Percentiles rank a stretch among this genome's conserved stretches.
These are phyloP conservation scores for Arabidopsis hybrid DNA, from an alignment of 441 rosid species.

Conservation along the genomic window DNA sequence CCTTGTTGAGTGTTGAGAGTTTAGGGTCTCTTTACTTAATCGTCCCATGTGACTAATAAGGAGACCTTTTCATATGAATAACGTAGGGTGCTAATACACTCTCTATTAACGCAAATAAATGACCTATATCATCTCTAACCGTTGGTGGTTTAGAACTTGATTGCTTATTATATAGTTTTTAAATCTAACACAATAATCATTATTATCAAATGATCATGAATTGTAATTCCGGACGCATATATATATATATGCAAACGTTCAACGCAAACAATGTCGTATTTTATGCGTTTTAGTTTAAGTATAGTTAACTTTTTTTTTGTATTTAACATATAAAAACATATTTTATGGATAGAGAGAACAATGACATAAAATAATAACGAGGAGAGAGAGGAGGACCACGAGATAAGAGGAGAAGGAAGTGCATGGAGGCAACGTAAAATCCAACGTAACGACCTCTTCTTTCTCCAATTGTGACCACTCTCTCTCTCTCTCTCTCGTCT, in stretches of 20 bases:
- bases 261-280: neutral
- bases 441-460: conserved; percentile 43
- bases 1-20: conserved; percentile 44
- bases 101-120: conserved; percentile 33
- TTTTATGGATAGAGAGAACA: conserved; percentile 25
- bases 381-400: conserved; percentile 44
- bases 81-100: conserved; percentile 19
- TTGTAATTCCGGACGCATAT: conserved; percentile 1
- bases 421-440: conserved; percentile 49
- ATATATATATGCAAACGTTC: neutral
- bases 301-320: neutral
- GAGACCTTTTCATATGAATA: conserved; percentile 7
- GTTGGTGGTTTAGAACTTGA: neutral
- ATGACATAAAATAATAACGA: conserved; percentile 32
- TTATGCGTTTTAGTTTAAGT: neutral
- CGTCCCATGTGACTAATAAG: conserved; percentile 33
- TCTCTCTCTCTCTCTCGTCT: conserved; percentile 30
- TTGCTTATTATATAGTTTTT: neutral
- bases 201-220: conserved; percentile 1
- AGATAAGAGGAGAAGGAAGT: conserved; percentile 36
- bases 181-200: neutral
- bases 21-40: conserved; percentile 15
- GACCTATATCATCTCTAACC: neutral
- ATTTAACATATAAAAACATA: neutral
- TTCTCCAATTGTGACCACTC: conserved; percentile 45